These are phyloP conservation scores for Babesia microti DNA, from an alignment of 169 alveolate species.

Conservation along the genomic window DNA sequence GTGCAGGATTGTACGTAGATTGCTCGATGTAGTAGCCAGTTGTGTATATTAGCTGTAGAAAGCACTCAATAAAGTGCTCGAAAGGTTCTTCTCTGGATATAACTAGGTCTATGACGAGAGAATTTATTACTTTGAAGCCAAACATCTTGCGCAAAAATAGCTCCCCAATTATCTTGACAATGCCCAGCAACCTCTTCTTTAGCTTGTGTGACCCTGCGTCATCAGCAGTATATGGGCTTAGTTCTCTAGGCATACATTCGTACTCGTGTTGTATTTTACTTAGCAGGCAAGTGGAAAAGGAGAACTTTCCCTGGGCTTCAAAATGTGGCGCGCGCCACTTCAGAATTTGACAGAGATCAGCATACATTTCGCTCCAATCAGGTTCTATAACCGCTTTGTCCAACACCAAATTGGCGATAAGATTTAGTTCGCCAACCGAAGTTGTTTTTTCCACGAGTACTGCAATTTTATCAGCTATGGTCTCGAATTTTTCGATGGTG, in stretches of 20 bases:
- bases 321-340: conserved; percentile 67
- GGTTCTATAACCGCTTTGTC: conserved; percentile 80
- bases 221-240: conserved; percentile 36
- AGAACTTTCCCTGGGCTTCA: conserved; percentile 50
- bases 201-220: conserved; percentile 51
- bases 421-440: conserved; percentile 57
- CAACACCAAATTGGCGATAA: conserved; percentile 61
- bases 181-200: conserved; percentile 75
- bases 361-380: conserved; percentile 84
- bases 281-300: conserved; percentile 60
- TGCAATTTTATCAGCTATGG: conserved; percentile 77
- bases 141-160: conserved; percentile 73
- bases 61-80: conserved; percentile 78
- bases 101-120: conserved; percentile 75
- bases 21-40: conserved; percentile 79
- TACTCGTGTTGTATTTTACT: conserved; percentile 56
- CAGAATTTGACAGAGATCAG: conserved; percentile 76
- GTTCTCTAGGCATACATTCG: conserved; percentile 55
- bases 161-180: conserved; percentile 78
- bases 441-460: conserved; percentile 57
- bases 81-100: conserved; percentile 73
- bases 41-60: conserved; percentile 72
- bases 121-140: conserved; percentile 70
- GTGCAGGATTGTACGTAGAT: conserved; percentile 60
- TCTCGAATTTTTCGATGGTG: conserved; percentile 77